Conservation (phyloP, 306 rosid genomes). For the Arachis stenosperma region DNA sequence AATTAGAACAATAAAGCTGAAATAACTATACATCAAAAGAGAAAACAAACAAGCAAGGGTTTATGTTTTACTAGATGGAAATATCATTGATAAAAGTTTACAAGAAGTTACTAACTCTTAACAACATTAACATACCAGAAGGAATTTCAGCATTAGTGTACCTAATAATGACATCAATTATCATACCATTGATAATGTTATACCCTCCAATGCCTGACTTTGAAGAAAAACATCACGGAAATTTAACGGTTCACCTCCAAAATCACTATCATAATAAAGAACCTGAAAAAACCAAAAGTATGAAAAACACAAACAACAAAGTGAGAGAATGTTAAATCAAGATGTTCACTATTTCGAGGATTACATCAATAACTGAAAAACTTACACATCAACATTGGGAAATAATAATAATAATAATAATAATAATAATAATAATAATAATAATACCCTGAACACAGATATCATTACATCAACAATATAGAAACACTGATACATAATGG, state of each 20-base stretch:
- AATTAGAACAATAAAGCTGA: constrained; percentile 7
- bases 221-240: constrained; percentile 89
- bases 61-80: constrained; percentile 22
- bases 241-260: constrained; percentile 85
- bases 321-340: constrained; percentile 3
- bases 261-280: constrained; percentile 80
- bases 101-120: constrained; percentile 16
- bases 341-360: constrained; percentile 12
- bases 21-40: constrained; percentile 16
- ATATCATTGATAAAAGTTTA: constrained; percentile 22
- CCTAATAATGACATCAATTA: constrained; percentile 30
- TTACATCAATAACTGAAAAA: background rate
- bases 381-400: too few relatives aligned
- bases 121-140: constrained; percentile 17
- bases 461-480: too few relatives aligned
- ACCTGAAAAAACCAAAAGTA: constrained; percentile 55
- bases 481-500: background rate
- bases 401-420: too few relatives aligned
- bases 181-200: constrained; percentile 90
- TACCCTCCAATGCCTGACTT: constrained; percentile 97
- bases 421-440: too few relatives aligned
- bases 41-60: constrained; percentile 17
- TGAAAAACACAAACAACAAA: constrained; percentile 31
- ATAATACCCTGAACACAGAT: too few relatives aligned
- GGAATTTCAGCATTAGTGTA: constrained; percentile 19